These are phyloP conservation scores for Colletotrichum paranaense DNA, from an alignment of 2,329 filamentous ascomycete genomes.

Conservation along the genomic window DNA sequence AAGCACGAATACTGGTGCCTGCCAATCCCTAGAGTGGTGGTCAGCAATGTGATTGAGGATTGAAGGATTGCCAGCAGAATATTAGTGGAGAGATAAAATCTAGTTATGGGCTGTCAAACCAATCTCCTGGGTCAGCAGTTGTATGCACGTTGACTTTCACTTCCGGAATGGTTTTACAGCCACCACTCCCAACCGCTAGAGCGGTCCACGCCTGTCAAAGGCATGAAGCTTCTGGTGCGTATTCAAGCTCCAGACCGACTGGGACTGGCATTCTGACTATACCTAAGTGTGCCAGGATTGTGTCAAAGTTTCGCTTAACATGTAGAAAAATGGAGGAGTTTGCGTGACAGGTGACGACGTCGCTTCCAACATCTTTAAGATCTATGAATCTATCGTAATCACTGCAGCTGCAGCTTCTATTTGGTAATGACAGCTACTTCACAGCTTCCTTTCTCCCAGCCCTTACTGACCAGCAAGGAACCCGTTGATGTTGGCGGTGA, in stretches of 20 bases:
- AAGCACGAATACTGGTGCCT: background rate
- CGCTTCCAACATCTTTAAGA: background rate
- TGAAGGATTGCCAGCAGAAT: background rate
- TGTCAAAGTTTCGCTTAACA: background rate
- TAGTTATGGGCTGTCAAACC: background rate
- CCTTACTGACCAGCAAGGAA: background rate
- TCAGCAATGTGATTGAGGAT: background rate
- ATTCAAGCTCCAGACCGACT: background rate
- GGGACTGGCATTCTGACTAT: background rate
- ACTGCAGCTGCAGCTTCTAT: background rate
- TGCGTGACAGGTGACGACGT: background rate
- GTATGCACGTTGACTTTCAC: background rate
- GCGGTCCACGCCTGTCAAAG: background rate
- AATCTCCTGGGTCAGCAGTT: background rate
- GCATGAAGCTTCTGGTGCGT: background rate
- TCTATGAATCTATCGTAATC: background rate
- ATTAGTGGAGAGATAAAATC: background rate
- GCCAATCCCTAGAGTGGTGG: background rate
- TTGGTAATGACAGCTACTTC: background rate
- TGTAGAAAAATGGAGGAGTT: background rate
- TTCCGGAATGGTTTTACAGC: too few relatives aligned
- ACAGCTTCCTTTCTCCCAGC: background rate
- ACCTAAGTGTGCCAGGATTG: too few relatives aligned
- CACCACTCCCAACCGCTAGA: background rate
- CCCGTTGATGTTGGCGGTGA: conserved; percentile 18